Evolutionary conservation across 148 eudicot species (phyloP).

Genomic region (Beta vulgaris): DNA sequence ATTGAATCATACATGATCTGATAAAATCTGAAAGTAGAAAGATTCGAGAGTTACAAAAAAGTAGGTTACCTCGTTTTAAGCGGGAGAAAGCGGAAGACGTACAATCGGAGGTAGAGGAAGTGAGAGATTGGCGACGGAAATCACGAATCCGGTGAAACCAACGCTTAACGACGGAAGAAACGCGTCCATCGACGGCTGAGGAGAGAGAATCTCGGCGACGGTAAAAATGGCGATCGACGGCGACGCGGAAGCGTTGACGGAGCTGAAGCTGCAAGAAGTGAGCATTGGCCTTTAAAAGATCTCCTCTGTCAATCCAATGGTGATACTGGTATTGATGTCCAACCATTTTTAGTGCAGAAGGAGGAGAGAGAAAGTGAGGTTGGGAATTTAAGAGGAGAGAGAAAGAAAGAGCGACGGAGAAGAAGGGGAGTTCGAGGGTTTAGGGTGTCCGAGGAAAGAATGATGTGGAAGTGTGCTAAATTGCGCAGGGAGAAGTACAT

Average conservation of each 20-base stretch:
- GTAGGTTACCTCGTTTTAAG: constrained; percentile 49
- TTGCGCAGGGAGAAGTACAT: constrained; percentile 9
- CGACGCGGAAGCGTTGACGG: constrained; percentile 52
- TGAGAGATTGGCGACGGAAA: constrained; percentile 51
- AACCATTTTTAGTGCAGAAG: constrained; percentile 11
- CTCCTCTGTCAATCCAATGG: constrained; percentile 41
- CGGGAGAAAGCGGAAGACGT: constrained; percentile 58
- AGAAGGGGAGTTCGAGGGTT: neutral
- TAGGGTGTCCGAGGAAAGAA: neutral
- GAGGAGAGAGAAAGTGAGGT: neutral
- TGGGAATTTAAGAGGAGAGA: neutral
- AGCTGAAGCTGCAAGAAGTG: constrained; percentile 46
- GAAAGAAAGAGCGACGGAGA: neutral
- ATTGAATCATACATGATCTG: neutral
- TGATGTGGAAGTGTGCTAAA: neutral
- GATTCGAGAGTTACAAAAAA: neutral
- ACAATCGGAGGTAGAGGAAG: constrained; percentile 36
- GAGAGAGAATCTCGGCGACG: constrained; percentile 36
- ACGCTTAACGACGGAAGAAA: constrained; percentile 41
- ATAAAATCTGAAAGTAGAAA: neutral
- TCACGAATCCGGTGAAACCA: constrained; percentile 49
- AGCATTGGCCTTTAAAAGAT: constrained; percentile 43
- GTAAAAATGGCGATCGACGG: constrained; percentile 46
- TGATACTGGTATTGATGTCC: constrained; percentile 27
- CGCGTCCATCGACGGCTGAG: constrained; percentile 34